Percentiles rank a stretch among this genome's conserved stretches.
These are phyloP conservation scores for Podaxis sp. DNA, from an alignment of 768 basidiomycete species.

Conservation along the genomic window DNA sequence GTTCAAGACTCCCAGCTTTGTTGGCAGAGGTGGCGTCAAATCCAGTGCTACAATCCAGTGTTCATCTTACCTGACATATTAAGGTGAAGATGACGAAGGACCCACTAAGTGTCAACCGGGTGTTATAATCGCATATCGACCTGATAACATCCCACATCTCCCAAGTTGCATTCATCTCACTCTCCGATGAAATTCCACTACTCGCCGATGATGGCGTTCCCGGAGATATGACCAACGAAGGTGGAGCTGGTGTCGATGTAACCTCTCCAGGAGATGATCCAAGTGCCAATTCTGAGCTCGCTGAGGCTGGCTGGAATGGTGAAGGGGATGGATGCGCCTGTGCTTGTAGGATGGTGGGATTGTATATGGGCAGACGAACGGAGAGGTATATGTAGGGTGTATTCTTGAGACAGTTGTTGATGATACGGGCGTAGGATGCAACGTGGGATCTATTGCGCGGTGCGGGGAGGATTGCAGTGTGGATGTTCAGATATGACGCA, in stretches of 20 bases:
- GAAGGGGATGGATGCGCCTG: constrained; percentile 23
- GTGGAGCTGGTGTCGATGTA: constrained; percentile 24
- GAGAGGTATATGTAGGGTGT: constrained; percentile 77
- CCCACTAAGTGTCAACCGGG: constrained; percentile 71
- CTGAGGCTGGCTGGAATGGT: constrained; percentile 20
- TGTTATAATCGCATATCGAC: constrained; percentile 83
- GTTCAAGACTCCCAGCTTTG: constrained; percentile 68
- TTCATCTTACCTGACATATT: not conserved
- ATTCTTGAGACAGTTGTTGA: constrained; percentile 74
- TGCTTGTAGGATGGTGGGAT: constrained; percentile 58
- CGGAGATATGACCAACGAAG: constrained; percentile 37
- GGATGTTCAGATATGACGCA: constrained; percentile 88
- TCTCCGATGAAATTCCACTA: constrained; percentile 35
- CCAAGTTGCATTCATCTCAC: constrained; percentile 79
- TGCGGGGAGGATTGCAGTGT: constrained; percentile 83
- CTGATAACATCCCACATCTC: constrained; percentile 99
- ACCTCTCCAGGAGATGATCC: constrained; percentile 7
- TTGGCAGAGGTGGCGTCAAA: constrained; percentile 84
- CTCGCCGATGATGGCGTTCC: constrained; percentile 29
- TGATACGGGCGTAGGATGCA: constrained; percentile 90
- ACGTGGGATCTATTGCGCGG: constrained; percentile 82
- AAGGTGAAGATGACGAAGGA: constrained; percentile 13
- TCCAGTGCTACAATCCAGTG: constrained; percentile 69
- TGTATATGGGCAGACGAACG: constrained; percentile 81
- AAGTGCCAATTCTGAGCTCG: not conserved